phyloP scores from a whole-genome alignment of 108 stramenopile species.

The Fragilariopsis cylindrus region DNA sequence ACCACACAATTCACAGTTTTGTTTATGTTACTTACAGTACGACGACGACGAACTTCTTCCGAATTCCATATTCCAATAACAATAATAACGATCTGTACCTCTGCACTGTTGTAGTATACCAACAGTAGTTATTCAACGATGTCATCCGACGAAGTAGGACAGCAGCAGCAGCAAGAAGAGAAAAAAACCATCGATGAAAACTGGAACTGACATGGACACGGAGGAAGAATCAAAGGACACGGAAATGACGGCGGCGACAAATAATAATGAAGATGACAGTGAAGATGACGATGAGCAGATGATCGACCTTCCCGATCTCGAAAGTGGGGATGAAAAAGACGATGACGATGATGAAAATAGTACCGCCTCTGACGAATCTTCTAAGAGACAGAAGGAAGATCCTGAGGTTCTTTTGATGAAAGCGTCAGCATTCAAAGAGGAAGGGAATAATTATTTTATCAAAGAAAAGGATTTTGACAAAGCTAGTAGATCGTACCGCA shows the following conservation, averaged over 20 bases:
- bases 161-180: not conserved
- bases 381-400: conserved; percentile 26
- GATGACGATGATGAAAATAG: conserved; percentile 26
- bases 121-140: too few species aligned
- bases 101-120: too few species aligned
- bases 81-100: too few species aligned
- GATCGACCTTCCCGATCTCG: not conserved
- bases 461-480: conserved; percentile 56
- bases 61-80: too few species aligned
- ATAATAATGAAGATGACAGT: not conserved
- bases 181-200: not conserved
- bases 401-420: conserved; percentile 51
- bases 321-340: conserved; percentile 13
- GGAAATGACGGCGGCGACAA: not conserved
- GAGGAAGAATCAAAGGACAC: not conserved
- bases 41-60: too few species aligned
- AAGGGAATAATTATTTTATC: conserved; percentile 71
- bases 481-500: conserved; percentile 74
- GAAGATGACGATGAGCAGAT: not conserved
- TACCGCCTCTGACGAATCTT: conserved; percentile 9
- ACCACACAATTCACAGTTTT: too few species aligned
- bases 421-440: conserved; percentile 69
- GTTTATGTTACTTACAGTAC: too few species aligned
- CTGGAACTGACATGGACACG: conserved; percentile 12
- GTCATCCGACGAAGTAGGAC: too few species aligned